A percentile compares a stretch with the other conserved stretches of the same genome.
phyloP scores from a whole-genome alignment of 179 eudicot species.

The Silene noctiflora region DNA sequence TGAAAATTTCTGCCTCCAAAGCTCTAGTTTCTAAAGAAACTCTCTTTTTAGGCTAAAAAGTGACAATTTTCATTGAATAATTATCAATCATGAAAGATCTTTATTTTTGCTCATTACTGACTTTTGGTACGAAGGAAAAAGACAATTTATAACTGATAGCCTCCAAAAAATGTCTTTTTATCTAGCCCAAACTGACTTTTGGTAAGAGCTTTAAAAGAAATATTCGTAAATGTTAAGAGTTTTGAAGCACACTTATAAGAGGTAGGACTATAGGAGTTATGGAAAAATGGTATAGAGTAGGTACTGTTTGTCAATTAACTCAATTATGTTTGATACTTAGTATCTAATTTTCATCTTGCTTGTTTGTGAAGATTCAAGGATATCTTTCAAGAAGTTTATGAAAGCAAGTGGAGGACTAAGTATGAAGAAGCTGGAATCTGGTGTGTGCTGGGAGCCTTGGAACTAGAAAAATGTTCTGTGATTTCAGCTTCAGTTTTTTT shows the following conservation, averaged over 20 bases:
- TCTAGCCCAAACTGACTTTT: too few relatives aligned
- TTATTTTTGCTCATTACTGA: too few relatives aligned
- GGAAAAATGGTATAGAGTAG: not conserved
- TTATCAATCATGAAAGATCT: not conserved
- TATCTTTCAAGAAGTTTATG: conserved; percentile 96
- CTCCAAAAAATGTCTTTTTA: too few relatives aligned
- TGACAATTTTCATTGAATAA: not conserved
- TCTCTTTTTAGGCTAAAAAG: not conserved
- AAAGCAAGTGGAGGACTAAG: conserved; percentile 76
- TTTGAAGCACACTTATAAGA: too few relatives aligned
- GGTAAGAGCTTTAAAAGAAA: too few relatives aligned
- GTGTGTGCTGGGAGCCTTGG: conserved; percentile 35
- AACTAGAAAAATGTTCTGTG: not conserved
- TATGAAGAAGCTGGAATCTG: conserved; percentile 87
- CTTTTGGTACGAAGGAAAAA: too few relatives aligned
- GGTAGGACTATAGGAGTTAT: too few relatives aligned
- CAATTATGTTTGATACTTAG: not conserved
- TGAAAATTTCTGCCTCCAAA: not conserved
- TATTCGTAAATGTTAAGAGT: too few relatives aligned
- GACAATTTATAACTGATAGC: too few relatives aligned
- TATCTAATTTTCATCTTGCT: not conserved
- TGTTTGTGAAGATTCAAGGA: conserved; percentile 72
- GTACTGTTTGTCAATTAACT: not conserved
- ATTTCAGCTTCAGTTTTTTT: not conserved
- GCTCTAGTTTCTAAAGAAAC: not conserved